Evolutionary conservation across 192 early-diverging fungal genomes (phyloP), one percentile per base, ranked within the genome.

Genomic region (Dimargaris xerosporica): DNA sequence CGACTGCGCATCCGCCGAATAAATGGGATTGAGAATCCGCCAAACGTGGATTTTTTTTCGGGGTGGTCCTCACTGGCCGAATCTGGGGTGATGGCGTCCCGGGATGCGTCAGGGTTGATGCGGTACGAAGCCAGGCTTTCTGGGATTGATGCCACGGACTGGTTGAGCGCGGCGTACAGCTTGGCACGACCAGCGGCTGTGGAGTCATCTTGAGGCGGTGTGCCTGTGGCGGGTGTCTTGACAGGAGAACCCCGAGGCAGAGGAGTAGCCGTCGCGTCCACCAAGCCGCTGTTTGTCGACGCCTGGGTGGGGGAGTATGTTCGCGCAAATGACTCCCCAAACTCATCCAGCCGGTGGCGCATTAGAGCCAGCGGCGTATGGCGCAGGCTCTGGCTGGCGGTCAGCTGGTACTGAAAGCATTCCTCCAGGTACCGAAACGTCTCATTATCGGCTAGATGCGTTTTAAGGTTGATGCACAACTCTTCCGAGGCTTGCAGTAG

Each of bases 1-100:
- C 58, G 39, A 34, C 58, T 60, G 43, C 58, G 58, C 34, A 60
- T 60, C 17, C 58, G 58, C 13, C 58, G 58, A 13, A 60, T 60
- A 34, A 60, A 60, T 13, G 58, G 58, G 3, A 60, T 17, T 9
- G 58, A 30, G 23, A 60, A 60, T 2, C 13, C 31, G 21, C 34
- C 31, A 43, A 60, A 60, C 12, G 23, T 39, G 13, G 54, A 34
- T 34, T 39, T 28, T 31, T 39, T 28, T n/a, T 56, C 54, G 12
- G 54, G 0, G 9, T 19, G 54, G 7, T 56, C 54, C 19, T 56
- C 54, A 28, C 28, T 39, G 34, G 34, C 34, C 7, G 34, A 39
- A 39, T 39, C 34, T 39, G 34, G 34, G 34, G 34, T 39, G 34
- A 39, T 39, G 7, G 34, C 34, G 34, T 39, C 34, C 34, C 34